Percentiles rank a stretch among this genome's conserved stretches.
These are phyloP conservation scores for Elongisporangium prolatum DNA, from an alignment of 352 stramenopile genomes.

Conservation along the genomic window DNA sequence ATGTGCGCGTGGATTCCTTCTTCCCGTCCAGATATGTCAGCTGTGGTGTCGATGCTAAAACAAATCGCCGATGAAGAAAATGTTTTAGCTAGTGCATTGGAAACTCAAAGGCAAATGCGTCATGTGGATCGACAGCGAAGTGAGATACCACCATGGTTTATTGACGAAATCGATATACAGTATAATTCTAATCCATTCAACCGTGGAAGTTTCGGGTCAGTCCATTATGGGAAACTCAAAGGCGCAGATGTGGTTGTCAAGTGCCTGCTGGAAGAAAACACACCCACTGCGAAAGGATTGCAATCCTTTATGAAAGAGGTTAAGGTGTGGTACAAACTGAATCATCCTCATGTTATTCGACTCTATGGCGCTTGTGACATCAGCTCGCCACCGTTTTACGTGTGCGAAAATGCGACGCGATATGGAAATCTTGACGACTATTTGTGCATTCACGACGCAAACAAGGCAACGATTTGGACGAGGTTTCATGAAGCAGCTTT, in stretches of 20 bases:
- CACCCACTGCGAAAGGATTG: background rate
- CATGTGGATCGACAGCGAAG: too few relatives aligned
- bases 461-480: conserved; percentile 14
- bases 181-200: conserved; percentile 9
- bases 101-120: too few relatives aligned
- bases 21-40: background rate
- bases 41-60: background rate
- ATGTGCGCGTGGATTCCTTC: background rate
- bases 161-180: background rate
- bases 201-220: conserved; percentile 5
- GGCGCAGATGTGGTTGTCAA: conserved; percentile 21
- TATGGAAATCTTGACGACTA: conserved; percentile 16
- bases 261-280: conserved; percentile 1
- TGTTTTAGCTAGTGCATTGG: too few relatives aligned
- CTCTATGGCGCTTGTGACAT: conserved; percentile 14
- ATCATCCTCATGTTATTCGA: conserved; percentile 15
- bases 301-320: conserved; percentile 18
- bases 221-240: conserved; percentile 11
- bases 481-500: conserved; percentile 17
- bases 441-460: conserved; percentile 7
- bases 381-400: conserved; percentile 4
- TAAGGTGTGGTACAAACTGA: conserved; percentile 17
- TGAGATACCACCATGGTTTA: background rate
- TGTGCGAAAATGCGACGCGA: conserved; percentile 14
- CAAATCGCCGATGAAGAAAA: background rate